Evolutionary conservation across 805 yeast species (phyloP), one percentile per base, ranked within the genome.

Genomic region (Ogataea angusta): DNA sequence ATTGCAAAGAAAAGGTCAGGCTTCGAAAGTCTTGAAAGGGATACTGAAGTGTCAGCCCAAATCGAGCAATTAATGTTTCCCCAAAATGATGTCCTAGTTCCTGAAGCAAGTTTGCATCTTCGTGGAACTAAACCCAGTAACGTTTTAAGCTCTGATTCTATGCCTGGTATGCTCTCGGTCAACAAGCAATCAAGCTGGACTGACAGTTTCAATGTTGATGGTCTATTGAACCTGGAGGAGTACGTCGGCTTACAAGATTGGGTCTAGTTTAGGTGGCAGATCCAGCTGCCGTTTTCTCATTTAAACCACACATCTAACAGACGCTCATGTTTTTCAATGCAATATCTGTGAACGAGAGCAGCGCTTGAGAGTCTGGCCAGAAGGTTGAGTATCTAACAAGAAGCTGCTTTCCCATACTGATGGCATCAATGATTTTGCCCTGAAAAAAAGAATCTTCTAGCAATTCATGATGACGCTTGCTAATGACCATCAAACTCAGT

Each of bases 121-220:
- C 9, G 9, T 6, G 10, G 9, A 19, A 7, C 6, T 19, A 7
- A 19, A 7, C 9, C 21, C 21, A 19, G 21, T 7, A 19, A 9
- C 9, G 10, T 19, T 19, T 19, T 19, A 19, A 9, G 7, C 8
- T 10, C 24, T 32, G n/a, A 29, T 29, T 18, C 10, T 13, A 28
- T 28, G 15, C 16, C 13, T 14, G 15, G 10, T 12, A 21, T 41
- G 15, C 18, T 40, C 9, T 37, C 39, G 30, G 15, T 36, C 10
- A 42, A 9, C 30, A 28, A 29, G 13, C 43, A 40, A 30, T 40
- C 46, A 2, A 28, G 40, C n/a, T 46, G 50, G 50, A 31, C 33
- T 18, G 50, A 46, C 31, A 38, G 30, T 15, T 46, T 46, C 34
- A 27, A 22, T 3, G 38, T 31, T 3, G 43, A 38, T 14, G 29